Base-by-base conservation (phyloP, 2,329 filamentous ascomycete genomes). In the Ophiostoma angusticollis region DNA sequence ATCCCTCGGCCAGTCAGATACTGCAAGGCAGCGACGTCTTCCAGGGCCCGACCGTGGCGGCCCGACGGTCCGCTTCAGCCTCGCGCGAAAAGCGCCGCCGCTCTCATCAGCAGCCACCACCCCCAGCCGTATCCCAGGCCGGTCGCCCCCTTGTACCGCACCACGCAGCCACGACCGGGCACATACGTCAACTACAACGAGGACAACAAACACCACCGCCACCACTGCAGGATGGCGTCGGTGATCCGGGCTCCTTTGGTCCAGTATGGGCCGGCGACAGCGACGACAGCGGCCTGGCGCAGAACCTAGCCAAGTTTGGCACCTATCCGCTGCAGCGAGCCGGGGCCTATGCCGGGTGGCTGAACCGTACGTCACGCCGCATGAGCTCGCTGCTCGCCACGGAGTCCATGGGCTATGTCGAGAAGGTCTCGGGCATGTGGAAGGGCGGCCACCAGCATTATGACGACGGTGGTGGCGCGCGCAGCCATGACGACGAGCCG, bases 351-450 rank as follows among this genome's bases (percentile, higher is more conserved):
- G 85, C 86, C 8, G 84, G 79, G 33, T 94, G 86, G 54, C 65
- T 95, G 37, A 84, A 82, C 52, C 80, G 71, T 40, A 77, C 82
- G 17, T 80, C 85, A 17, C 82, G 83, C 49, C 76, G 77, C 24
- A 84, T 96, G 77, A 84, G 84, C 44, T 84, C 68, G 21, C 62
- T 93, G 8, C 62, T 96, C 32, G 84, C 89, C 6, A 84, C 80
- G 0, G 87, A 95, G 56, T 93, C 89, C 0, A 93, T 94, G 78
- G 86, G 85, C 2, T 96, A 96, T 54, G 80, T 94, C 23, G 87
- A 93, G 54, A 96, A 95, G 58, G 87, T 96, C 0, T 93, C 89
- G 0, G 89, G 86, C 27, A 96, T 96, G 83, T 91, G 91, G 77
- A 84, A 86, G 49, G 91, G 91, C 24, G 84, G 84, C 11, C 79